phyloP scores from a whole-genome alignment of 164 flowering plant species.

The Macadamia tetraphylla region DNA sequence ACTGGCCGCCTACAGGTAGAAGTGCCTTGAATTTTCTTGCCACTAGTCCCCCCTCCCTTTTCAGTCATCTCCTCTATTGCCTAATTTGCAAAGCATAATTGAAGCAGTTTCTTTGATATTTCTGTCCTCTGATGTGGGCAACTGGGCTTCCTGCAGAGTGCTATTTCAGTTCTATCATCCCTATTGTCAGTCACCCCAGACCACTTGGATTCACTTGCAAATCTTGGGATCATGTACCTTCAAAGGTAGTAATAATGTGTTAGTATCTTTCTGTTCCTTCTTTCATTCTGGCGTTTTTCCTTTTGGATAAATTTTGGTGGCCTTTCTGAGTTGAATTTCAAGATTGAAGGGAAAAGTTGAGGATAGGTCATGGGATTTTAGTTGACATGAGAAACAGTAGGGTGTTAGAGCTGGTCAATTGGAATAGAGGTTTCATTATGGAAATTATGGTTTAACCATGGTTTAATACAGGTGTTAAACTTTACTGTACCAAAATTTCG shows the following conservation, averaged over 20 bases:
- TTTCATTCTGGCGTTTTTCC: no score
- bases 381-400: no score
- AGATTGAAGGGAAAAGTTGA: no score
- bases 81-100: neutral
- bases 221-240: conserved; percentile 83
- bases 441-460: no score
- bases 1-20: conserved; percentile 77
- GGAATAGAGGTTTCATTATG: no score
- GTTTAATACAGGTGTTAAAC: no score
- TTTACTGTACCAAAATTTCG: no score
- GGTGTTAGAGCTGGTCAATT: no score
- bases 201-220: conserved; percentile 82
- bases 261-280: no score
- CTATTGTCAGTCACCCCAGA: conserved; percentile 55
- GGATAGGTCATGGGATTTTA: no score
- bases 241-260: conserved; percentile 42
- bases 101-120: neutral
- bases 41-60: neutral
- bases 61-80: neutral
- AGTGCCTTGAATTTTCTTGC: neutral
- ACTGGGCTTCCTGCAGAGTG: conserved; percentile 41
- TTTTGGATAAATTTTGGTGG: no score
- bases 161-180: conserved; percentile 69
- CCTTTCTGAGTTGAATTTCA: no score
- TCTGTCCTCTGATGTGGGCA: conserved; percentile 9